These are phyloP conservation scores for Metschnikowia kofuensis DNA, from an alignment of 805 yeast species.

Conservation along the genomic window DNA sequence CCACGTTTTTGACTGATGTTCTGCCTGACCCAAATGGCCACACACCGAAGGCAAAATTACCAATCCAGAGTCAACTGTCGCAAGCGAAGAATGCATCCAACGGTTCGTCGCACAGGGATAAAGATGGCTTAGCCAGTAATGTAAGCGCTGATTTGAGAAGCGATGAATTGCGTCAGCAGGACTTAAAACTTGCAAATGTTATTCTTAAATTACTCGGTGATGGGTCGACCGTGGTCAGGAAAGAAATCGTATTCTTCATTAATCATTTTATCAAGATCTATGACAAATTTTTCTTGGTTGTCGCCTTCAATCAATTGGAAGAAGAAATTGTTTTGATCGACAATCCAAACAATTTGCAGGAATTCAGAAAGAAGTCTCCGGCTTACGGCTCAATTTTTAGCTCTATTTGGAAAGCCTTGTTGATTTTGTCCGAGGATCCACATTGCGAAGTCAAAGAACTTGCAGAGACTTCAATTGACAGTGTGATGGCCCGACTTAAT, in stretches of 20 bases:
- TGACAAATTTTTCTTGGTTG: constrained; percentile 71
- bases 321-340: constrained; percentile 72
- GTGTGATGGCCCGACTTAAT: constrained; percentile 58
- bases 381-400: constrained; percentile 86
- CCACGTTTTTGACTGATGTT: constrained; percentile 58
- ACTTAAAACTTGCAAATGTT: constrained; percentile 64
- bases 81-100: constrained; percentile 14
- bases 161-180: constrained; percentile 61
- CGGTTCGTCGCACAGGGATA: constrained; percentile 2
- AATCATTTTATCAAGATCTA: constrained; percentile 72
- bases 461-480: constrained; percentile 75
- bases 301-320: constrained; percentile 81
- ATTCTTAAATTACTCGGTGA: constrained; percentile 71
- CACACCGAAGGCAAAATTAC: constrained; percentile 15
- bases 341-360: constrained; percentile 58
- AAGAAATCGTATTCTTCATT: constrained; percentile 76
- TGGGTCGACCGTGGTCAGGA: constrained; percentile 85
- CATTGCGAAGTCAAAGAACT: constrained; percentile 71
- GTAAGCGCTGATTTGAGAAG: constrained; percentile 30
- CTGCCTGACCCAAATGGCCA: constrained; percentile 22
- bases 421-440: constrained; percentile 84
- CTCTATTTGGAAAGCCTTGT: constrained; percentile 81
- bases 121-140: constrained; percentile 11
- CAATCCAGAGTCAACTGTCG: constrained; percentile 13
- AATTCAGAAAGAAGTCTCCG: constrained; percentile 62